Conservation (phyloP, 192 early-diverging fungal species). For the Dispira simplex region DNA sequence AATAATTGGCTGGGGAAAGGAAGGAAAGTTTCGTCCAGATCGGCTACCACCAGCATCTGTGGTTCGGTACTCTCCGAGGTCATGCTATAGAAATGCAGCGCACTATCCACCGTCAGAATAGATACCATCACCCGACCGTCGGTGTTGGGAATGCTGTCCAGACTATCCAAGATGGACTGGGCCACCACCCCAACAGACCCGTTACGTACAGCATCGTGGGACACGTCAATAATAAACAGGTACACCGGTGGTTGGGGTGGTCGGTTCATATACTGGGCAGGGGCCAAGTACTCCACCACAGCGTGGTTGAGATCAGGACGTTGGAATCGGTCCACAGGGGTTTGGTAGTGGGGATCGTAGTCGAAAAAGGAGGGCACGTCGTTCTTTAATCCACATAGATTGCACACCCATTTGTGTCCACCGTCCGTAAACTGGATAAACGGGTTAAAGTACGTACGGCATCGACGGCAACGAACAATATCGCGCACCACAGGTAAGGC, state of each 20-base stretch:
- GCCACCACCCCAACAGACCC: constrained; percentile 62
- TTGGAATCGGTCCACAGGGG: constrained; percentile 62
- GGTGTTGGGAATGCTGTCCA: constrained; percentile 64
- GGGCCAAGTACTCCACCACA: constrained; percentile 80
- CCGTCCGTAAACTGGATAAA: constrained; percentile 77
- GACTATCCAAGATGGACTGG: constrained; percentile 41
- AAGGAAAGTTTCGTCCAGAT: constrained; percentile 85
- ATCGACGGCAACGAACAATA: constrained; percentile 80
- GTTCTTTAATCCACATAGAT: constrained; percentile 82
- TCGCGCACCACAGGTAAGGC: constrained; percentile 69
- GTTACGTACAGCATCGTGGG: constrained; percentile 68
- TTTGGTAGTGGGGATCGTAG: constrained; percentile 80
- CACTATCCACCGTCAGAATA: constrained; percentile 80
- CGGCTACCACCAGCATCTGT: constrained; percentile 89
- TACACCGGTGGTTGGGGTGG: constrained; percentile 52
- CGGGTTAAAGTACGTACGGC: constrained; percentile 91
- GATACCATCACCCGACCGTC: constrained; percentile 51
- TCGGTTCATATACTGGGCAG: constrained; percentile 46
- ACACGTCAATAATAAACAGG: constrained; percentile 93
- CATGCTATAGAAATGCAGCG: constrained; percentile 92
- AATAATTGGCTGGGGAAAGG: constrained; percentile 82
- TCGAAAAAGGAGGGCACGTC: constrained; percentile 84
- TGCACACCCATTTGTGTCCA: constrained; percentile 85
- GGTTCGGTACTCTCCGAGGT: constrained; percentile 64
- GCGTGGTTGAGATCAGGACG: constrained; percentile 83